A percentile compares a stretch with the other conserved stretches of the same genome.
phyloP scores from a whole-genome alignment of 495 filamentous ascomycete genomes.

The Penicillium cosmopolitanum region DNA sequence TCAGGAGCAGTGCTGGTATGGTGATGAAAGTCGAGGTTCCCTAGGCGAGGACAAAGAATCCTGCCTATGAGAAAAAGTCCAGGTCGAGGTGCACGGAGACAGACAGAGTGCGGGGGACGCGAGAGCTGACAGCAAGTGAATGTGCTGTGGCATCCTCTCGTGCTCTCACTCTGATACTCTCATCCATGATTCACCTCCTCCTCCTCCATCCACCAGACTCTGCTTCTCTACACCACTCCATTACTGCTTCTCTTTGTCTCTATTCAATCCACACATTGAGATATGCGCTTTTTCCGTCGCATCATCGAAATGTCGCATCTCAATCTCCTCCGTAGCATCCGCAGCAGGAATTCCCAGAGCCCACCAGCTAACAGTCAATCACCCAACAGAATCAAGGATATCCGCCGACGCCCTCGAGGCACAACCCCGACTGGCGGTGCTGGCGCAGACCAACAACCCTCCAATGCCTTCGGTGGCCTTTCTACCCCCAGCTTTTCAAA shows the following conservation, averaged over 20 bases:
- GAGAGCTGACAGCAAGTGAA: too few species aligned
- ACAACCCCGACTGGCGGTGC: conserved; percentile 21
- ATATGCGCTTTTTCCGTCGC: not conserved
- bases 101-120: too few species aligned
- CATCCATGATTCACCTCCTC: too few species aligned
- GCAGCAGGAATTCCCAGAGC: not conserved
- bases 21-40: too few species aligned
- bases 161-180: too few species aligned
- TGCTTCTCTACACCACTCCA: too few species aligned
- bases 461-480: conserved; percentile 25
- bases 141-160: too few species aligned
- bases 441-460: conserved; percentile 18
- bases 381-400: conserved; percentile 39
- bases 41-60: not conserved
- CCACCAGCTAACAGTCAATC: not conserved
- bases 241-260: too few species aligned
- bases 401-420: conserved; percentile 36
- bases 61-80: not conserved
- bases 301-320: not conserved
- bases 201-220: too few species aligned
- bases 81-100: too few species aligned
- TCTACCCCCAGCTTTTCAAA: conserved; percentile 31
- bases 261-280: too few species aligned
- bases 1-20: not conserved
- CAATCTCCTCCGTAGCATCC: not conserved